These are phyloP conservation scores for Chlamydomonas sp. DNA, from an alignment of 139 green algal species.

Conservation along the genomic window DNA sequence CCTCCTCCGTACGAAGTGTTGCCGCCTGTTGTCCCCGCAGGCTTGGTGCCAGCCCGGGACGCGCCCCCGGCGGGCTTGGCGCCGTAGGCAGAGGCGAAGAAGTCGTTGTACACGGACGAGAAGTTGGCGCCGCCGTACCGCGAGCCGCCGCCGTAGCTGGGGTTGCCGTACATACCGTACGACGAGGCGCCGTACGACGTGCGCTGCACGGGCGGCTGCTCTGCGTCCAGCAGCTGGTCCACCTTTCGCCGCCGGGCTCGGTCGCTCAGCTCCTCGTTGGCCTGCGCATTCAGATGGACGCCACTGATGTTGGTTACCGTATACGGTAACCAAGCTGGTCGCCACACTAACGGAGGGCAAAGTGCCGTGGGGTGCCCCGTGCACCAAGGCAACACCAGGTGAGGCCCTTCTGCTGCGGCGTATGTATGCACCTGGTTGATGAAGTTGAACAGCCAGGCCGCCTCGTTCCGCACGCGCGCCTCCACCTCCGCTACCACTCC, in stretches of 20 bases:
- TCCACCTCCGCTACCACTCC: conserved; percentile 18
- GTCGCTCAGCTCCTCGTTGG: conserved; percentile 65
- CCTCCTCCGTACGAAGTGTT: neutral
- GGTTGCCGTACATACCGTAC: neutral
- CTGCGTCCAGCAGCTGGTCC: conserved; percentile 55
- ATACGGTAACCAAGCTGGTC: neutral
- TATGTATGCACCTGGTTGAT: conserved; percentile 51
- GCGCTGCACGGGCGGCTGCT: conserved; percentile 19
- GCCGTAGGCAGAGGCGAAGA: neutral
- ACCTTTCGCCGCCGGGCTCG: conserved; percentile 52
- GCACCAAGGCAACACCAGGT: neutral
- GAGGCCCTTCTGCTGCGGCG: neutral
- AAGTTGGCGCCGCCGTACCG: neutral
- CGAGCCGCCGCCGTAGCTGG: neutral
- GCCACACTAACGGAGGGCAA: neutral
- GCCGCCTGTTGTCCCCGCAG: neutral
- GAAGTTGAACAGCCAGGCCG: conserved; percentile 68
- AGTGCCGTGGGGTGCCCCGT: neutral
- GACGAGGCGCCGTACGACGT: conserved; percentile 1
- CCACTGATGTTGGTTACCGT: neutral
- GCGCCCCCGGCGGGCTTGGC: neutral
- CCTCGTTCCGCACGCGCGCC: conserved; percentile 49
- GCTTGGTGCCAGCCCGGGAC: neutral
- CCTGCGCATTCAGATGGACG: conserved; percentile 3
- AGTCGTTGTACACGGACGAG: neutral